Evolutionary conservation across 306 rosid species (phyloP), one percentile per base, ranked within the genome.

Genomic region (Pyrus pyrifolia): DNA sequence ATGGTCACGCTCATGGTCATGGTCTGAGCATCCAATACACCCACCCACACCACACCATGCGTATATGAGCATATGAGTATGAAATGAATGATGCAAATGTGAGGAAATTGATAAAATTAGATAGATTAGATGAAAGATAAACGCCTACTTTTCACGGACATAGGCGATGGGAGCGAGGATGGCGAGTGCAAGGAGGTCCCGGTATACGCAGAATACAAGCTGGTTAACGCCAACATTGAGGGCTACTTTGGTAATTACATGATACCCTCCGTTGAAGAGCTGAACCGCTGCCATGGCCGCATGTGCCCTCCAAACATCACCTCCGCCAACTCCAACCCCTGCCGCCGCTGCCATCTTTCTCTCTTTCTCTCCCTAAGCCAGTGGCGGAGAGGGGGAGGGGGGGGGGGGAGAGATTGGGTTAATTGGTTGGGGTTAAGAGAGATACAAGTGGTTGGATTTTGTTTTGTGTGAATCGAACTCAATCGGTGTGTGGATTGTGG

Each of bases 241-340:
- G 70, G 98, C 97, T 1, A 94, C 87, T 81, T 94, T 94, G 87
- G 98, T 90, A 70, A 94, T 83, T 27, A 94, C 98, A 78, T 94
- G 98, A 79, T 91, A 94, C 6, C 97, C 97, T 59, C 96, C 98
- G 81, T 84, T 84, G 87, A 85, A 76, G 25, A 91, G 74, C 82
- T 94, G 98, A 11, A 92, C 90, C 52, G 92, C 1, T 6, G 88
- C 95, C 98, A 91, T 86, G 59, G 88, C 91, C 66, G 84, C 66
- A 73, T 94, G 97, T 23, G 98, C 94, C 81, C 81, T 90, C 93
- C 82, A 77, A 35, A 75, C 42, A 23, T 91, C 93, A 67, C 78
- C 87, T 3, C 78, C 87, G 1, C 78, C 70, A 6, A 59, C 61
- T 15, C 74, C 82, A 13, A 52, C 80, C 73, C 55, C 84, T 63